These are phyloP conservation scores for Holtermannia corniformis DNA, from an alignment of 768 basidiomycete genomes.

Conservation along the genomic window DNA sequence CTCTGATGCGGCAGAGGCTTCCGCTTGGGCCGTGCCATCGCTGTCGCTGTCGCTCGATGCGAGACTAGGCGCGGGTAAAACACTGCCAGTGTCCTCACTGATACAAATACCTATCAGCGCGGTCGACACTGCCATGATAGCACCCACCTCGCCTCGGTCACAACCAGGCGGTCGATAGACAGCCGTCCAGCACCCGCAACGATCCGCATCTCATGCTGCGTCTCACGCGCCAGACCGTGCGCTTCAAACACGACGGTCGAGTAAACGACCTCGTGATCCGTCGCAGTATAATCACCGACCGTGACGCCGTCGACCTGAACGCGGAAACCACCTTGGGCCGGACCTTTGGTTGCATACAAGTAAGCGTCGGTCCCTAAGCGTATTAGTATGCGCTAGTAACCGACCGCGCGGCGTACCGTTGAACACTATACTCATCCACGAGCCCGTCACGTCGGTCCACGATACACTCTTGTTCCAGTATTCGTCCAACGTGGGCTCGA, in stretches of 20 bases:
- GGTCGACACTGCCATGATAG: too few relatives aligned
- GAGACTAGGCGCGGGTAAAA: neutral
- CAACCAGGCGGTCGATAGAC: constrained; percentile 20
- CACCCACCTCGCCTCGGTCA: constrained; percentile 5
- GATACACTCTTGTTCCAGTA: constrained; percentile 20
- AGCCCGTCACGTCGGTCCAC: constrained; percentile 17
- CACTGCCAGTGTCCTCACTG: too few relatives aligned
- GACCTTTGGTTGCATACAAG: constrained; percentile 19
- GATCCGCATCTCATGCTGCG: constrained; percentile 12
- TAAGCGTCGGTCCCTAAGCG: constrained; percentile 20
- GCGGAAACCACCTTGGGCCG: constrained; percentile 8
- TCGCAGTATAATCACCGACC: constrained; percentile 7
- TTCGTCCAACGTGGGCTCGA: constrained; percentile 11
- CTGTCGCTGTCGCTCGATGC: neutral
- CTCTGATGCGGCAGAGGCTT: neutral
- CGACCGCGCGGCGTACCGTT: constrained; percentile 13
- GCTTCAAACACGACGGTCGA: constrained; percentile 11
- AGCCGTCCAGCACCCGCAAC: constrained; percentile 7
- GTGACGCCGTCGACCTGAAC: constrained; percentile 12
- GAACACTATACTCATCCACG: constrained; percentile 13
- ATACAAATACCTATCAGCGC: too few relatives aligned
- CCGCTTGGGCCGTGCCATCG: neutral
- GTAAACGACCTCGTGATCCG: neutral
- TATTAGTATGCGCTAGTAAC: neutral
- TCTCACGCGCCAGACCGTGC: constrained; percentile 11